These are phyloP conservation scores for Aspergillus sp. DNA, from an alignment of 2,329 filamentous ascomycete genomes.

Conservation along the genomic window DNA sequence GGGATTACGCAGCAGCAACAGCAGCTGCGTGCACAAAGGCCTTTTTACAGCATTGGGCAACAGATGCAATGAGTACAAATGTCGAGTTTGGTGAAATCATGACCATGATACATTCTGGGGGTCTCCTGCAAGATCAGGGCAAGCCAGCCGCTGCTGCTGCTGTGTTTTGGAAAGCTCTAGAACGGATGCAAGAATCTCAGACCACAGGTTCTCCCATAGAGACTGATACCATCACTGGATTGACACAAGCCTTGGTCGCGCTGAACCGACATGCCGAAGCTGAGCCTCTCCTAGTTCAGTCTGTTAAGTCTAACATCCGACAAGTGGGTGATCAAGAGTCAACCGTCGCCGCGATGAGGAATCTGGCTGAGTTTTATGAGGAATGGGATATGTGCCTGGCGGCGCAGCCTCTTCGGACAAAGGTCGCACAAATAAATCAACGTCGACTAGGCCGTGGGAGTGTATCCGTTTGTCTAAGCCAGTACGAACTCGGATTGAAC, in stretches of 20 bases:
- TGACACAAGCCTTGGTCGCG: neutral
- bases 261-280: neutral
- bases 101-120: neutral
- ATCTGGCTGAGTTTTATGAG: neutral
- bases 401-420: neutral
- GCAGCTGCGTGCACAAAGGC: conserved; percentile 21
- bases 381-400: neutral
- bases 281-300: neutral
- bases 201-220: neutral
- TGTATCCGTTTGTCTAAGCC: neutral
- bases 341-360: neutral
- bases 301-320: neutral
- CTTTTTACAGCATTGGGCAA: conserved; percentile 3
- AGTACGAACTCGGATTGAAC: conserved; percentile 2
- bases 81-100: neutral
- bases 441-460: neutral
- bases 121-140: neutral
- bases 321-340: neutral
- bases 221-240: neutral
- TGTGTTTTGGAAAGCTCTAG: neutral
- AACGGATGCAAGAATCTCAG: neutral
- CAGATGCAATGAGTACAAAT: neutral
- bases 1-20: conserved; percentile 22
- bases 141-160: neutral
- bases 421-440: neutral